Evolutionary conservation across 345 rosid genomes (phyloP), one percentile per base, ranked within the genome.

Genomic region (Citrus unshiu): DNA sequence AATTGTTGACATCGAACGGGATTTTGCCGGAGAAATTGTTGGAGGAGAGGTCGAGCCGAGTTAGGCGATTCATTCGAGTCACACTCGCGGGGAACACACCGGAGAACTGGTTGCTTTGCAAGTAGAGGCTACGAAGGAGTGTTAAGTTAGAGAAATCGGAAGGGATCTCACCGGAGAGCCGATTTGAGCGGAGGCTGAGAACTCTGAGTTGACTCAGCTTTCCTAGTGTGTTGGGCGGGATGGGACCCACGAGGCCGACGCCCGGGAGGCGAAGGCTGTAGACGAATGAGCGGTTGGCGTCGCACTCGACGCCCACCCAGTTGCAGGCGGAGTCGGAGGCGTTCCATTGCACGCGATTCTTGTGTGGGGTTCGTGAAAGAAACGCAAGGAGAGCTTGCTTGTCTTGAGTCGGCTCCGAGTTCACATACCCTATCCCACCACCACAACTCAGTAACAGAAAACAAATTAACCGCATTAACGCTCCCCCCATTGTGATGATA

Each of bases 241-340:
- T 84, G 35, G 84, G 73, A 40, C 99, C 99, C 1, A 94, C 85
- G 29, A 96, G 92, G 51, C 94, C 97, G 25, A 83, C 95, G 0
- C 91, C 99, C 21, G 99, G 99, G 29, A 96, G 90, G 8, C 98
- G 97, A 79, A 96, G 92, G 16, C 82, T 77, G 83, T 70, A 57
- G 54, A 96, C 87, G 62, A 73, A 88, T 6, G 97, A 90, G 21
- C 82, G 86, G 76, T 79, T 78, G 9, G 83, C 24, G 84, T 91
- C 89, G 88, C 99, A 96, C 66, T n/a, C 60, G 21, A 95, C 88
- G 3, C 99, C 99, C 60, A 92, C 87, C 98, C 98, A 96, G 82
- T 54, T 75, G 80, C 99, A 96, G 59, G 92, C 95, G 16, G 99
- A 89, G 77, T 65, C 84, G 14, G 95, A 87, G 51, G 80, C 76